Evolutionary conservation across 2,329 filamentous ascomycete species (phyloP).

Genomic region (Ophiostoma sp.): DNA sequence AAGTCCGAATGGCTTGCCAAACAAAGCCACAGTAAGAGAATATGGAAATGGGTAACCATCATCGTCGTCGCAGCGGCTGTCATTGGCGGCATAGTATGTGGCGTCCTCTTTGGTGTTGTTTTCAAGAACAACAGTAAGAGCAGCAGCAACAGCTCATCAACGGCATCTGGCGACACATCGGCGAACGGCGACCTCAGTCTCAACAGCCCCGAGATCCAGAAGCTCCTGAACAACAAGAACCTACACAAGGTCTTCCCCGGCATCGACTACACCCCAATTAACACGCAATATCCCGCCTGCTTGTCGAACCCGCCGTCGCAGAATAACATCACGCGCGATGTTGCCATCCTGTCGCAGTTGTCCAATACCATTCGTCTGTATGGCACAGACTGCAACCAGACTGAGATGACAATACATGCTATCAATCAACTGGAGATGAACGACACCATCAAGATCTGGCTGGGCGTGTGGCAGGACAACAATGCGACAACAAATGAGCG

Average conservation of each 20-base stretch:
- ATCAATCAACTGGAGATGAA: conserved; percentile 68
- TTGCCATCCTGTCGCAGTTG: conserved; percentile 83
- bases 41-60: conserved; percentile 65
- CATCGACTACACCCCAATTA: conserved; percentile 90
- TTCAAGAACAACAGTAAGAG: conserved; percentile 44
- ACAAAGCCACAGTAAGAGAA: conserved; percentile 56
- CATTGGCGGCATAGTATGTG: conserved; percentile 65
- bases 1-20: conserved; percentile 61
- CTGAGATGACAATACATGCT: conserved; percentile 82
- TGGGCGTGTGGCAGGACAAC: conserved; percentile 86
- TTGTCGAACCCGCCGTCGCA: conserved; percentile 71
- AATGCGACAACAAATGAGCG: conserved; percentile 79
- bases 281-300: conserved; percentile 85
- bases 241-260: conserved; percentile 92
- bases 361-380: conserved; percentile 86
- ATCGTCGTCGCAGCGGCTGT: conserved; percentile 59
- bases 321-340: conserved; percentile 88
- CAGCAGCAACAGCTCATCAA: conserved; percentile 36
- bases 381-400: conserved; percentile 96
- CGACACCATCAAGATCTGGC: conserved; percentile 75
- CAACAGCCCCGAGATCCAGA: conserved; percentile 68
- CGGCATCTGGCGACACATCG: conserved; percentile 54
- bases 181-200: conserved; percentile 66
- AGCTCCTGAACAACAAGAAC: conserved; percentile 69
- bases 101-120: conserved; percentile 67